A percentile compares a stretch with the other conserved stretches of the same genome.
phyloP scores from a whole-genome alignment of 1,139 yeast genomes.

The Nadsonia commutata region DNA sequence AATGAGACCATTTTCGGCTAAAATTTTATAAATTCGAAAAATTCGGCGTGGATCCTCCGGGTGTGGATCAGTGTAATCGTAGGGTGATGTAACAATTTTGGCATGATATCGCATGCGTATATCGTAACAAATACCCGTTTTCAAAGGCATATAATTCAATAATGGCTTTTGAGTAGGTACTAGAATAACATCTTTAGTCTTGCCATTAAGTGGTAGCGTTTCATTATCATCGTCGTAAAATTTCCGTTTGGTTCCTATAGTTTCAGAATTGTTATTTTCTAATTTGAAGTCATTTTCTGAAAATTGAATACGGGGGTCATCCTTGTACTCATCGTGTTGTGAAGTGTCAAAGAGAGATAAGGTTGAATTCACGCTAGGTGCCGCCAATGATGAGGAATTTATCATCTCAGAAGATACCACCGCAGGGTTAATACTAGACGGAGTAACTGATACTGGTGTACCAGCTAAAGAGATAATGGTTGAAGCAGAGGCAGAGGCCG shows the following conservation, averaged over 20 bases:
- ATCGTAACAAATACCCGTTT: slow-evolving; percentile 91
- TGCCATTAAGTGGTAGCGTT: not conserved
- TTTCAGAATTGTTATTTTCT: no score
- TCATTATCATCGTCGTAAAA: not conserved
- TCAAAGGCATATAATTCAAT: slow-evolving; percentile 51
- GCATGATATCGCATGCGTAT: slow-evolving; percentile 97
- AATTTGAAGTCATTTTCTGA: no score
- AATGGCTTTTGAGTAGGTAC: slow-evolving; percentile 26
- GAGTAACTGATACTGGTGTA: not conserved
- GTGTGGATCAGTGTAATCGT: slow-evolving; percentile 93
- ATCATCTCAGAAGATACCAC: not conserved
- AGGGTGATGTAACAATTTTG: slow-evolving; percentile 78
- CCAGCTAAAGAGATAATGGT: no score
- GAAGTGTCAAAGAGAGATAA: not conserved
- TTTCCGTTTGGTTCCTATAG: not conserved
- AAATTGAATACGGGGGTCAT: not conserved
- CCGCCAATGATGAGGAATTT: no score
- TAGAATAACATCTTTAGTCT: not conserved
- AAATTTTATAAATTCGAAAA: slow-evolving; percentile 77
- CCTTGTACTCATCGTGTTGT: not conserved
- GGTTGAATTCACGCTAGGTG: no score
- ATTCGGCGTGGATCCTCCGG: slow-evolving; percentile 98
- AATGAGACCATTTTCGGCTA: slow-evolving; percentile 88
- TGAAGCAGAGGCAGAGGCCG: not conserved
- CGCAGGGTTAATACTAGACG: not conserved